Base-by-base conservation (phyloP, 1,139 yeast species). In the Lodderomyces metapsilosis region DNA sequence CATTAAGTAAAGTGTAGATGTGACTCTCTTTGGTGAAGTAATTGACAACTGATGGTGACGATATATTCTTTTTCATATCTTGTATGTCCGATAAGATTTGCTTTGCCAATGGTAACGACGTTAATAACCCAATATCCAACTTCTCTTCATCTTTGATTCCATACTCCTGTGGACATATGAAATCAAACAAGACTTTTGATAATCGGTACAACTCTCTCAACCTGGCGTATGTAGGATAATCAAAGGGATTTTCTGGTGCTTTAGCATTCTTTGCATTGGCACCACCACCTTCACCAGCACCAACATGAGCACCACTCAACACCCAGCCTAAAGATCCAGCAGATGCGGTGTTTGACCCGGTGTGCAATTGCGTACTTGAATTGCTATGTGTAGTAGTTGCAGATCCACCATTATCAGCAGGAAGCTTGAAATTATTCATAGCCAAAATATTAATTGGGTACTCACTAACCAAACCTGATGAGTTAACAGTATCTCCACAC, bases 1-100 rank as follows among this genome's bases (percentile, higher is more conserved):
- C 88, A 57, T 92, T 92, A 56, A 94, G 68, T 48, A 94, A 68
- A 0, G 99, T 94, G 65, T 94, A 94, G 56, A 94, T 92, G 59
- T 94, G 99, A 1, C 96, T 86, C 61, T 94, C 99, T 62, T 94
- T 94, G 34, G 98, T 92, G 71, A 92, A 92, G 57, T 92, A 94
- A 45, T 91, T 84, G 23, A 86, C 84, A 35, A 92, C 84, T 1
- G 88, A 92, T 8, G 50, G 48, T 0, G 96, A 94, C 13, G 82
- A 73, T 45, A 84, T 88, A 38, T 84, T 80, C 41, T 79, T 79
- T 57, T 86, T 83, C 78, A 92, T 88, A 41, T 79, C 79, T 47
- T 86, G 83, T 43, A 94, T 80, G 58, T 92, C 98, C 31, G 76
- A 71, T 39, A 92, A 64, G 33, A 94, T 86, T 64, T 88, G 96